phyloP scores from a whole-genome alignment of 768 basidiomycete genomes.

The Rickenella mellea region DNA sequence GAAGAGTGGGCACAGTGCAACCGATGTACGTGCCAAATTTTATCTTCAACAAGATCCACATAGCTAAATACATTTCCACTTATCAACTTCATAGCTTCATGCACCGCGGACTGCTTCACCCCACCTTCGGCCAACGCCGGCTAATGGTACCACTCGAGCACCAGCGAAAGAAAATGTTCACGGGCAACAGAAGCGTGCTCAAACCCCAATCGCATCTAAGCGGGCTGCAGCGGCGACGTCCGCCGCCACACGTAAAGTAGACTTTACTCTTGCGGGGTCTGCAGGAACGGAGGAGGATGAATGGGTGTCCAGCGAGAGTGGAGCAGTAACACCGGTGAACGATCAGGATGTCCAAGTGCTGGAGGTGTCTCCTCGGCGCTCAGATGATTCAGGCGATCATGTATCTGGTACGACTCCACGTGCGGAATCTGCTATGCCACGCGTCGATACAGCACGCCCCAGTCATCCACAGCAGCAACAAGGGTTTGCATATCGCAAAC shows the following conservation, averaged over 20 bases:
- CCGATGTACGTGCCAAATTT: slow-evolving; percentile 32
- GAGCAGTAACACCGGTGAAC: slow-evolving; percentile 55
- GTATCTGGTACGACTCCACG: too few relatives aligned
- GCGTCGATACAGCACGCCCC: too few relatives aligned
- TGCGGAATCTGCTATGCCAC: too few relatives aligned
- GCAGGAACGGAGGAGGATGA: slow-evolving; percentile 55
- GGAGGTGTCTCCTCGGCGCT: not conserved
- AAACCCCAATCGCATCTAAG: slow-evolving; percentile 2
- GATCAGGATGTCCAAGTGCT: not conserved
- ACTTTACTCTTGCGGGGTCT: slow-evolving; percentile 50
- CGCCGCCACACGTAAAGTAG: slow-evolving; percentile 25
- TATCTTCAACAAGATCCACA: slow-evolving; percentile 6
- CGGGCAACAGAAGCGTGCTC: slow-evolving; percentile 3
- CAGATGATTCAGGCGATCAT: too few relatives aligned
- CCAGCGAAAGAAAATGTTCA: slow-evolving; percentile 17
- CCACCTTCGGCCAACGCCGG: slow-evolving; percentile 8
- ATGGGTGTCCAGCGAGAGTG: slow-evolving; percentile 75
- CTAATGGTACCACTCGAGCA: slow-evolving; percentile 15
- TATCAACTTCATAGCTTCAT: slow-evolving; percentile 9
- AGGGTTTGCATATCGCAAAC: too few relatives aligned
- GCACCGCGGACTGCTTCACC: slow-evolving; percentile 12
- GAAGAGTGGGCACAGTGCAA: slow-evolving; percentile 29
- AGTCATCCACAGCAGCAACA: too few relatives aligned
- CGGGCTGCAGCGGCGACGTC: slow-evolving; percentile 2
- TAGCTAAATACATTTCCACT: not conserved